phyloP scores from a whole-genome alignment of 2,329 filamentous ascomycete species.

The Colletotrichum falcatum region DNA sequence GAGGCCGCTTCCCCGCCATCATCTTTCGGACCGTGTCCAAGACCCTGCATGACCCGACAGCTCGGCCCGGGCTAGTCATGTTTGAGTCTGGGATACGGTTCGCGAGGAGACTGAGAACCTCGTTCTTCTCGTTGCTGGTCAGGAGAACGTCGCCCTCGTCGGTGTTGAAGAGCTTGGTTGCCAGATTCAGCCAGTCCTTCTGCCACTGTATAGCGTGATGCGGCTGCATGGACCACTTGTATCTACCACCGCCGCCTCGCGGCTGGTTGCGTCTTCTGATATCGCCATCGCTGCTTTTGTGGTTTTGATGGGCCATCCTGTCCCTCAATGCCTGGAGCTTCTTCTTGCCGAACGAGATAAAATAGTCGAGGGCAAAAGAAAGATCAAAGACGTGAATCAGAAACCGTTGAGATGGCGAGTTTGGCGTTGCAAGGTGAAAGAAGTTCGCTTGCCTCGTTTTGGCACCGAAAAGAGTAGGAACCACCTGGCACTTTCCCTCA shows the following conservation, averaged over 20 bases:
- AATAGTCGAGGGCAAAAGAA: neutral
- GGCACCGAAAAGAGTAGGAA: neutral
- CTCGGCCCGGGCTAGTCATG: neutral
- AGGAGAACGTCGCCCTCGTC: slow-evolving; percentile 1
- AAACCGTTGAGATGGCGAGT: too few species aligned
- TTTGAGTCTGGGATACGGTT: neutral
- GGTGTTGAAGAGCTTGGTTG: slow-evolving; percentile 6
- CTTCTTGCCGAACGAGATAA: rapidly evolving
- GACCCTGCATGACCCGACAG: neutral
- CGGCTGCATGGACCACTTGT: neutral
- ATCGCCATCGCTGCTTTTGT: too few species aligned
- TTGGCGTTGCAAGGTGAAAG: neutral
- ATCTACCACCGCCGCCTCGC: neutral
- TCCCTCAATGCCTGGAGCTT: neutral
- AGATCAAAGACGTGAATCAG: neutral
- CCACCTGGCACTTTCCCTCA: neutral
- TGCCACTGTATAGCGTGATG: slow-evolving; percentile 1
- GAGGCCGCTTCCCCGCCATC: neutral
- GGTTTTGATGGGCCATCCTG: neutral
- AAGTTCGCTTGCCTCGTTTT: neutral
- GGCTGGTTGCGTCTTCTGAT: neutral
- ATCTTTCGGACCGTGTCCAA: neutral
- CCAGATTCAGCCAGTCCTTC: neutral
- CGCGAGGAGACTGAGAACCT: neutral
- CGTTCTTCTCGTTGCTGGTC: neutral